phyloP scores from a whole-genome alignment of 768 basidiomycete genomes.

The Serpula lacrymans region DNA sequence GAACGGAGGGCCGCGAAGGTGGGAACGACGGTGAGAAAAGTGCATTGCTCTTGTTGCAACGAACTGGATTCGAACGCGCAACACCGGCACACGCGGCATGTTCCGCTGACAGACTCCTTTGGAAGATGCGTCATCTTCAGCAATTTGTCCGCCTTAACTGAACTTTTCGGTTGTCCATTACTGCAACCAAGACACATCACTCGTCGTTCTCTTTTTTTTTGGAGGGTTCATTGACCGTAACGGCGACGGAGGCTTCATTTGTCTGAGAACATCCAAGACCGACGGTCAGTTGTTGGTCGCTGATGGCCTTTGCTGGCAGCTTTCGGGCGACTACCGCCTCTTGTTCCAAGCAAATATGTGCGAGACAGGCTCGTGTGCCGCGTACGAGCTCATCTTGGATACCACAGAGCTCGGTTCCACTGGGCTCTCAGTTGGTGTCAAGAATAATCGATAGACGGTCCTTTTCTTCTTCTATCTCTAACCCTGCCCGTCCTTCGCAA shows the following conservation, averaged over 20 bases:
- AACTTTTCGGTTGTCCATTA: too few relatives aligned
- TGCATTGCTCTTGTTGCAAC: too few relatives aligned
- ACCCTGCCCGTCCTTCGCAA: conserved; percentile 28
- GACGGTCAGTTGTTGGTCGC: conserved; percentile 8
- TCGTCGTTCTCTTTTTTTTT: too few relatives aligned
- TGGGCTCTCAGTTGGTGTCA: conserved; percentile 5
- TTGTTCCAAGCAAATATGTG: conserved; percentile 11
- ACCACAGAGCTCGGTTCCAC: conserved; percentile 1
- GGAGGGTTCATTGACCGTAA: conserved; percentile 2
- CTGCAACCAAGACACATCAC: too few relatives aligned
- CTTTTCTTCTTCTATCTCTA: conserved; percentile 22
- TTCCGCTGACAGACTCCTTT: too few relatives aligned
- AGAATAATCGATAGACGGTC: conserved; percentile 15
- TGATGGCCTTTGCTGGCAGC: conserved; percentile 20
- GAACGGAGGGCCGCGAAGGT: too few relatives aligned
- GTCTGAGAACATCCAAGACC: conserved; percentile 1
- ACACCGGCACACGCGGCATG: too few relatives aligned
- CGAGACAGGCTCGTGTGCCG: conserved; percentile 4
- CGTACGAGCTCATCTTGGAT: conserved; percentile 13
- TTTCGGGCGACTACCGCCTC: conserved; percentile 12
- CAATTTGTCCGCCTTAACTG: too few relatives aligned
- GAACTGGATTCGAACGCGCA: too few relatives aligned
- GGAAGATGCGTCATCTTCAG: too few relatives aligned
- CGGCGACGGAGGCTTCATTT: conserved; percentile 3
- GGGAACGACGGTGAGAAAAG: too few relatives aligned